Conservation (phyloP, 1,284 basidiomycete species). For the Pholiota adiposa region DNA sequence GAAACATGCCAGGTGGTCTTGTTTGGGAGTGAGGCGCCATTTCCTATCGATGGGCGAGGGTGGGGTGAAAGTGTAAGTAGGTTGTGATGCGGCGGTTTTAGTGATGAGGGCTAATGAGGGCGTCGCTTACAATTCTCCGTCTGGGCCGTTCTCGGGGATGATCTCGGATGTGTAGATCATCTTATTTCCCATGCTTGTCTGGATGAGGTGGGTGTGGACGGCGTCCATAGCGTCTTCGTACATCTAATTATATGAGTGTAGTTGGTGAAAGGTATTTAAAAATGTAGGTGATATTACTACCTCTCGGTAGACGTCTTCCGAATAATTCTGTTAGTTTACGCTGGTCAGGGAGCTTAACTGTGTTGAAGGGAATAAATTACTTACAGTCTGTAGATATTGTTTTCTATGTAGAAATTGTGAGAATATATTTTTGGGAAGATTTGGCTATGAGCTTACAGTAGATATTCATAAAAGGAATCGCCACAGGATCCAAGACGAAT, state of each 20-base stretch:
- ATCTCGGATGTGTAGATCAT: constrained; percentile 88
- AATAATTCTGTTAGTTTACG: constrained; percentile 63
- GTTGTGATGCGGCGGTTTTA: too few relatives aligned
- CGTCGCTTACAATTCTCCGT: constrained; percentile 52
- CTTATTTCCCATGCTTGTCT: constrained; percentile 57
- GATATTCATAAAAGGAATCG: constrained; percentile 95
- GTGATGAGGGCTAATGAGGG: too few relatives aligned
- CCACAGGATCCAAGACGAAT: constrained; percentile 92
- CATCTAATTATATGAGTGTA: constrained; percentile 56
- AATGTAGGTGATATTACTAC: constrained; percentile 42
- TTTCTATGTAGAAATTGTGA: constrained; percentile 62
- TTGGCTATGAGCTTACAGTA: constrained; percentile 57
- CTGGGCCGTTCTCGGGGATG: constrained; percentile 51
- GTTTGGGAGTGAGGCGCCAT: constrained; percentile 82
- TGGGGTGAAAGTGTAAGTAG: too few relatives aligned
- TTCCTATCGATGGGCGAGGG: constrained; percentile 39
- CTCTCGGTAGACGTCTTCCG: constrained; percentile 80
- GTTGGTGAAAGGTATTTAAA: constrained; percentile 1
- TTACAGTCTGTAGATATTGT: constrained; percentile 79
- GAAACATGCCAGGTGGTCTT: constrained; percentile 97
- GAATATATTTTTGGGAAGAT: too few relatives aligned
- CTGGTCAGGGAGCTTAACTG: not conserved
- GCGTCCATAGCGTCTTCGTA: constrained; percentile 85
- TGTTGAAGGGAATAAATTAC: constrained; percentile 21
- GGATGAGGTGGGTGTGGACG: constrained; percentile 79